Evolutionary conservation across 164 flowering plant species (phyloP).

Genomic region (Magnolia kwangsiensis): DNA sequence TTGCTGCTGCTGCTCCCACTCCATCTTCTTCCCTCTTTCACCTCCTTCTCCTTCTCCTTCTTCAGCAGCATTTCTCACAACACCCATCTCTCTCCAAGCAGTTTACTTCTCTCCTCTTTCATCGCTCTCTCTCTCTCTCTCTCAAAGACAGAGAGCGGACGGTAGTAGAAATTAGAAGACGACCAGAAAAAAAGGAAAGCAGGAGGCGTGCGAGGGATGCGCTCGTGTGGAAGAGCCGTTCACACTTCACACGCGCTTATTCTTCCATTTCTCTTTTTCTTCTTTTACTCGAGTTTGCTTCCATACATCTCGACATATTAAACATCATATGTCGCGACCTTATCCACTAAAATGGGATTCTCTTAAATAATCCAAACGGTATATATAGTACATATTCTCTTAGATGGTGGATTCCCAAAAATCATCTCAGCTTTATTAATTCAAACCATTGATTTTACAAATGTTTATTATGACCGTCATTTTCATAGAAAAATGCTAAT

Average conservation of each 20-base stretch:
- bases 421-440: neutral
- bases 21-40: neutral
- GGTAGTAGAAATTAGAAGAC: neutral
- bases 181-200: neutral
- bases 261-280: neutral
- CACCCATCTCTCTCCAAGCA: slow-evolving; percentile 9
- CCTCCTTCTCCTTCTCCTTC: slow-evolving; percentile 7
- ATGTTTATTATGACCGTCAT: neutral
- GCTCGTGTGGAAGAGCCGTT: neutral
- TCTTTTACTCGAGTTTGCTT: neutral
- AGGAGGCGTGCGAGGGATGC: neutral
- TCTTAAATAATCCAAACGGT: too few species aligned
- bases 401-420: too few species aligned
- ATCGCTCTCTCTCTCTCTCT: neutral
- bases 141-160: neutral
- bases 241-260: slow-evolving; percentile 1
- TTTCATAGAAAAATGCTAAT: neutral
- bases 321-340: too few species aligned
- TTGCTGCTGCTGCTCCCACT: slow-evolving; percentile 9
- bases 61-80: slow-evolving; percentile 5
- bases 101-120: neutral
- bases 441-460: neutral
- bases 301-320: too few species aligned
- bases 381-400: too few species aligned
- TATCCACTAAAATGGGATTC: neutral